Conservation (phyloP, 441 rosid genomes). For the Theobroma grandiflorum region DNA sequence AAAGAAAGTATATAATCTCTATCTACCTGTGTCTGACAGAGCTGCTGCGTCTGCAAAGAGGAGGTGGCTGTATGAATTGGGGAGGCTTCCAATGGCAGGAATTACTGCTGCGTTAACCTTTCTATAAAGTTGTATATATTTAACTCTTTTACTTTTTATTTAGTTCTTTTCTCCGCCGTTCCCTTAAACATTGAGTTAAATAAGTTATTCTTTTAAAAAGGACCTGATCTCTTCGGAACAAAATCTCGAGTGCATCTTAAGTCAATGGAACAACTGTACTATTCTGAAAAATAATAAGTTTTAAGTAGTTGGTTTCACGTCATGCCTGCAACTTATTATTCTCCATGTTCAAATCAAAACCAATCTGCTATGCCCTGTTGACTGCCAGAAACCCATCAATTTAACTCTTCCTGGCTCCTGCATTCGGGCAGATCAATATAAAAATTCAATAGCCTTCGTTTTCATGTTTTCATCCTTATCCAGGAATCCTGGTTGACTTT, state of each 20-base stretch:
- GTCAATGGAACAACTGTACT: neutral
- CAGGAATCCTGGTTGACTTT: too few relatives aligned
- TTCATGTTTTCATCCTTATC: too few relatives aligned
- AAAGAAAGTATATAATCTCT: too few relatives aligned
- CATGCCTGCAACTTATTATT: neutral
- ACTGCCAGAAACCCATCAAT: neutral
- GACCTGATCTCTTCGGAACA: neutral
- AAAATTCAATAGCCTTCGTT: too few relatives aligned
- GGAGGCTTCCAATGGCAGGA: neutral
- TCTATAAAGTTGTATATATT: too few relatives aligned
- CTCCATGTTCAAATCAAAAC: neutral
- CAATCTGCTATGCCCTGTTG: neutral
- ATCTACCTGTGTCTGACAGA: neutral
- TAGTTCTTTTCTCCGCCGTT: neutral
- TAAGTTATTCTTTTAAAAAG: neutral
- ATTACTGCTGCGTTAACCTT: neutral
- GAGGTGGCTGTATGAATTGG: neutral
- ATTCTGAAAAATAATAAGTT: neutral
- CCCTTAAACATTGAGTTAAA: neutral
- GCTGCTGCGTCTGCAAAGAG: neutral
- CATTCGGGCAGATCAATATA: too few relatives aligned
- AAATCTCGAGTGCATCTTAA: neutral
- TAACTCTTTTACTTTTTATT: too few relatives aligned
- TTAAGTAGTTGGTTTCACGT: neutral
- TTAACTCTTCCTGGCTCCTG: too few relatives aligned